Percentiles rank a stretch among this genome's conserved stretches.
phyloP scores from a whole-genome alignment of 345 rosid species.

The Angophora floribunda region DNA sequence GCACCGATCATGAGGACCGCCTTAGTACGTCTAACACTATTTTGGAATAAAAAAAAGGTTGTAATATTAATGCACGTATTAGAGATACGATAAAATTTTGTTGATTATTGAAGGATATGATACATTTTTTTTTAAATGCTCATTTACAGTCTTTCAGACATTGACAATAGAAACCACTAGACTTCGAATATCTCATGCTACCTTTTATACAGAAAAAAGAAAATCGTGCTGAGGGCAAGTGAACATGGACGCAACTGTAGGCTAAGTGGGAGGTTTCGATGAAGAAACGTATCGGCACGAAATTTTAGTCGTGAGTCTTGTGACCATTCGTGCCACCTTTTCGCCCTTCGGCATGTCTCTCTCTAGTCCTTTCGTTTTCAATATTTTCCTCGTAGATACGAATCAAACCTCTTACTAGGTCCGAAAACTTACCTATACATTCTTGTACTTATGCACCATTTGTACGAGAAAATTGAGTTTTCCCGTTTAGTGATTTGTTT shows the following conservation, averaged over 20 bases:
- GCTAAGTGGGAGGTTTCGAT: background rate
- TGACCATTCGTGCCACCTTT: background rate
- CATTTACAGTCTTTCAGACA: background rate
- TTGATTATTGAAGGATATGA: background rate
- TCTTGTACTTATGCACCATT: background rate
- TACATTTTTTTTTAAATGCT: background rate
- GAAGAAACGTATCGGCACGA: background rate
- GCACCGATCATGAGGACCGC: background rate
- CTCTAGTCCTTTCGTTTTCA: background rate
- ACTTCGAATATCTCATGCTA: background rate
- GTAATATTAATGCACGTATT: background rate
- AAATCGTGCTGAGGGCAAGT: background rate
- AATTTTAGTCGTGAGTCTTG: background rate
- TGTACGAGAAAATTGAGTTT: background rate
- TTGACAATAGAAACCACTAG: background rate
- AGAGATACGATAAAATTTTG: background rate
- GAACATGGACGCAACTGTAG: background rate
- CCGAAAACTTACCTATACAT: background rate
- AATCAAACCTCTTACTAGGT: background rate
- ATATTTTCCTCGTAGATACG: background rate
- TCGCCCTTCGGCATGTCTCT: background rate
- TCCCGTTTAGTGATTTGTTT: background rate
- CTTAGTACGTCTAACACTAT: background rate
- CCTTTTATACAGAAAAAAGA: background rate
- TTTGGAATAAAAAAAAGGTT: background rate